These are phyloP conservation scores for Ophiocordyceps camponoti-floridani DNA, from an alignment of 2,329 filamentous ascomycete genomes.

Conservation along the genomic window DNA sequence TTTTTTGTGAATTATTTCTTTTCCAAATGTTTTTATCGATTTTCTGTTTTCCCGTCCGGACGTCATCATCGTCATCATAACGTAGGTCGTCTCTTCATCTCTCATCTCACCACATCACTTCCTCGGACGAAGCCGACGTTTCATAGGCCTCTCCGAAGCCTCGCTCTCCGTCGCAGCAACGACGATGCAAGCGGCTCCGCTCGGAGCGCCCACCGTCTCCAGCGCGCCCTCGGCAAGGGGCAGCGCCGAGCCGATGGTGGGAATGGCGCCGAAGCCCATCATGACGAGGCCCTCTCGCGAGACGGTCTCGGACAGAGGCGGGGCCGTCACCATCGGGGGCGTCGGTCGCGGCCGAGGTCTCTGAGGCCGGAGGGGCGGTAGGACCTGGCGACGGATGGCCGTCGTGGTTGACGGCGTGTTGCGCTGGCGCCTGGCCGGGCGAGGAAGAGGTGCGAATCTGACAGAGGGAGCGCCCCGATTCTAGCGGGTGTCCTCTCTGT, in stretches of 20 bases:
- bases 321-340: constrained; percentile 4
- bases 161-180: not conserved
- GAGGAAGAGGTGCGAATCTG: constrained; percentile 4
- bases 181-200: not conserved
- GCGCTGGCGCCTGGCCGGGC: not conserved
- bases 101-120: not conserved
- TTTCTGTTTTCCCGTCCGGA: not conserved
- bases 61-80: not conserved
- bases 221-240: not conserved
- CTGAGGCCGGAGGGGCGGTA: constrained; percentile 2
- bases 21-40: too few species aligned
- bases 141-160: not conserved
- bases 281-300: constrained; percentile 2
- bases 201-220: not conserved
- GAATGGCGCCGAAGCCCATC: constrained; percentile 6
- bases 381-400: not conserved
- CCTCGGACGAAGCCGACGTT: constrained; percentile 2
- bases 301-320: constrained; percentile 1
- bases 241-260: constrained; percentile 3
- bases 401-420: not conserved
- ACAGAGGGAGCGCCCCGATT: constrained; percentile 8
- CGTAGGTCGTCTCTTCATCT: not conserved
- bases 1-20: too few species aligned
- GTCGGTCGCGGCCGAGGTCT: constrained; percentile 1
- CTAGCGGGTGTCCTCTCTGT: constrained; percentile 21